Evolutionary conservation across 2,329 filamentous ascomycete species (phyloP), one percentile per base, ranked within the genome.

Genomic region (Penicillium glabrum): DNA sequence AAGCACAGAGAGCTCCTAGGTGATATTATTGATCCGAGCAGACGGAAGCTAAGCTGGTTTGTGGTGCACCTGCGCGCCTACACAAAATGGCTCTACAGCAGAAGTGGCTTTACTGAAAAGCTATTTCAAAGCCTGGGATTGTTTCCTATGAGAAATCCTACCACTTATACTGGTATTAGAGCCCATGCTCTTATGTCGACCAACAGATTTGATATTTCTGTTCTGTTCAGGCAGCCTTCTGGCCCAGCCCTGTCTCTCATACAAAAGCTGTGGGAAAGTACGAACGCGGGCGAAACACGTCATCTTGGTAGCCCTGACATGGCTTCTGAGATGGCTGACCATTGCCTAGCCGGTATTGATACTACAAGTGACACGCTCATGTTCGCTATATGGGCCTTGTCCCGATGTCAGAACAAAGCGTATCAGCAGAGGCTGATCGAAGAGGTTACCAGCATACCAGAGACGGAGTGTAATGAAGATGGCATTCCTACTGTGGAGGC

Each of bases 241-340:
- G 21, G 13, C 7, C 24, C 41, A 21, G 43, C 54, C 14, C 24
- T 48, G 13, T 44, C 74, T 0, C 77, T 81, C 51, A 71, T 80
- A 9, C 66, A 64, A 1, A 69, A 69, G 8, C 68, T 82, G 3
- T 77, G 74, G 69, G 63, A 70, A 19, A 60, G 73, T 33, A 71
- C 74, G 37, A 21, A 67, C 21, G 56, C 64, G 6, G 61, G 66
- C 9, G 72, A 67, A 31, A 54, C 61, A 2, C 53, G 53, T 9
- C 61, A 65, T 3, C 62, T 81, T 3, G 68, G 72, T 10, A 76
- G 78, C 31, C 61, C 81, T 7, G 79, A 82, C 21, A 79, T 82
- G 39, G 82, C 82, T 0, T 81, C 80, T 0, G 82, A 84, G 65
- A 77, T 74, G 13, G 81, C 81, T 1, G 82, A 84, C 53, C 82